Base-by-base conservation (phyloP, 164 flowering plant genomes). In the Piper betle region DNA sequence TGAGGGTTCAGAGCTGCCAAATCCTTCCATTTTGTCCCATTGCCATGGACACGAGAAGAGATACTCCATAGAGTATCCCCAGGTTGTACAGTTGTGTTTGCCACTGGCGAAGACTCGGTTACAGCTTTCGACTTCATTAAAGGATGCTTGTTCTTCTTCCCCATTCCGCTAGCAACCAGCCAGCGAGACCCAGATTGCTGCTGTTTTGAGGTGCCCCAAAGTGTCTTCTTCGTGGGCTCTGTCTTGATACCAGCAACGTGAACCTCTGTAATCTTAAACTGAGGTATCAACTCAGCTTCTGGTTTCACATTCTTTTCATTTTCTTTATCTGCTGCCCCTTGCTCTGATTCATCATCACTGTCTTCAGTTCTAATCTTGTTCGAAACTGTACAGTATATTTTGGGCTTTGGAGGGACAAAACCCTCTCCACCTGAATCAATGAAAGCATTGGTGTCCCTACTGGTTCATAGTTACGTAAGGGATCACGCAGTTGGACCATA, bases 371-470 rank as follows among this genome's bases (percentile, higher is more conserved):
- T 77, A 25, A 66, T 74, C 3, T 74, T 53, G 41, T 68, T 71
- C 4, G 88, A 79, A 52, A 88, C 89, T 19, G 74, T 79, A 65
- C 77, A 54, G 64, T 75, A 84, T 68, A 91, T 79, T 77, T 65
- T 88, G 17, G 91, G 91, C 70, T 88, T 91, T 58, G 93, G 96
- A 57, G 89, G 89, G 20, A 86, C 73, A 66, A 86, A 13, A 86
- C 89, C 76, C 97, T 78, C 77, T 88, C 92, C 37, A 88, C 96
- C 63, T 90, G 97, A 69, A 93, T 76, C 41, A 93, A 81, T 55
- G 97, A 68, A 69, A 93, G 99, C 99, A 90, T 93, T 58, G 99
- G 97, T 12, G 92, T 69, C 39, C 99, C 97, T 67, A 93, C 99
- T 0, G 91, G 85, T 68, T 90, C 97, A 67, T 84, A 86, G 68